Conservation (phyloP, 768 basidiomycete genomes). For the Lactarius pseudohatsudake region DNA sequence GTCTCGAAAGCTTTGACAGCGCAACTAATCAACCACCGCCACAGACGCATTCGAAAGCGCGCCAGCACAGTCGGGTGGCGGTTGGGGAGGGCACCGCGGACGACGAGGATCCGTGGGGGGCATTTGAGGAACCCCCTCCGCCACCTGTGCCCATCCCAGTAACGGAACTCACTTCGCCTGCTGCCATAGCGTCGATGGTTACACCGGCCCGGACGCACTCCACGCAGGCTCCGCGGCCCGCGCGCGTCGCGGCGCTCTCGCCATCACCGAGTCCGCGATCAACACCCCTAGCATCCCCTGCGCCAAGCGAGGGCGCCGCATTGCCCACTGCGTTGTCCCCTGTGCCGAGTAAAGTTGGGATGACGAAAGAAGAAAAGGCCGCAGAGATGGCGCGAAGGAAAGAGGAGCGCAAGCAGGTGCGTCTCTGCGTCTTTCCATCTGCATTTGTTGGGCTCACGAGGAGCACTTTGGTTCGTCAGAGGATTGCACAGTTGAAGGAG, state of each 20-base stretch:
- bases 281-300: constrained; percentile 21
- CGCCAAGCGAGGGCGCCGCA: constrained; percentile 29
- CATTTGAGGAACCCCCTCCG: constrained; percentile 24
- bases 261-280: constrained; percentile 10
- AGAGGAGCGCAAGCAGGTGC: constrained; percentile 87
- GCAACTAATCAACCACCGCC: not conserved
- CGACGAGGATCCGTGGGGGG: constrained; percentile 30
- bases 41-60: constrained; percentile 39
- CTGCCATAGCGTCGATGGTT: not conserved
- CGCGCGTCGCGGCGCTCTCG: constrained; percentile 10
- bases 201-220: constrained; percentile 7
- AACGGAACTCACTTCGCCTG: constrained; percentile 18
- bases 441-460: not conserved
- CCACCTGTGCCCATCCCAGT: constrained; percentile 22
- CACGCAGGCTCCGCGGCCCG: not conserved
- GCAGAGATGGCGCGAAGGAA: constrained; percentile 90
- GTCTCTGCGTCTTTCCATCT: constrained; percentile 27
- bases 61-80: constrained; percentile 33
- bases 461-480: constrained; percentile 40
- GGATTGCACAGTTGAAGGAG: constrained; percentile 78
- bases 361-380: constrained; percentile 91
- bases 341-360: constrained; percentile 42
- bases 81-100: constrained; percentile 28
- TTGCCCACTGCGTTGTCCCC: constrained; percentile 30
- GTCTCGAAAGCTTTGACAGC: constrained; percentile 6